Conservation (phyloP, 2,329 filamentous ascomycete species). For the Xylariaceae sp. region DNA sequence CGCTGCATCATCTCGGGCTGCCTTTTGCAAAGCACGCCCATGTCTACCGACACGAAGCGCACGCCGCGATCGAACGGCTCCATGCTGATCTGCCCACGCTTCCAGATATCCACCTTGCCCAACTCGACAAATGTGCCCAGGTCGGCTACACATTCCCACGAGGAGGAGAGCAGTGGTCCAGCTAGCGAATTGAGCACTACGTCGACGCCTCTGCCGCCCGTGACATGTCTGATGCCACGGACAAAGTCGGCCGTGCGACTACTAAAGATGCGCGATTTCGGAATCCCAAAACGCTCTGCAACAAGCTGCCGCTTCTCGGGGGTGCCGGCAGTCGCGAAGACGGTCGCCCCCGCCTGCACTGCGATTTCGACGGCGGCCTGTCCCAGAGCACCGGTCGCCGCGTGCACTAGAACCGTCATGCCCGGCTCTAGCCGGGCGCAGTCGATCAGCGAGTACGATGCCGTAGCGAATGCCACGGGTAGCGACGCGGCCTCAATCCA, state of each 20-base stretch:
- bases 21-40: not conserved
- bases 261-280: constrained; percentile 25
- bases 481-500: constrained; percentile 33
- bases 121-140: constrained; percentile 10
- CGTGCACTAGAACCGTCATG: constrained; percentile 19
- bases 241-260: constrained; percentile 25
- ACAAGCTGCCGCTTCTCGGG: constrained; percentile 22
- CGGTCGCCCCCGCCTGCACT: constrained; percentile 1
- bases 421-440: not conserved
- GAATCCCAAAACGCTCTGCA: constrained; percentile 18
- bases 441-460: not conserved
- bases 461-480: constrained; percentile 13
- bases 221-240: constrained; percentile 15
- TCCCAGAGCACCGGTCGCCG: constrained; percentile 16
- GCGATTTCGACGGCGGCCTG: constrained; percentile 21
- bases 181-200: constrained; percentile 28
- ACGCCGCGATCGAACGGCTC: not conserved
- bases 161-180: constrained; percentile 8
- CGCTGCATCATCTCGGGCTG: not conserved
- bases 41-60: not conserved
- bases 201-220: constrained; percentile 24
- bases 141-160: constrained; percentile 13
- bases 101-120: constrained; percentile 1
- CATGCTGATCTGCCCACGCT: not conserved
- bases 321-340: constrained; percentile 25